Conservation (phyloP, 2,329 filamentous ascomycete genomes). For the Aspergillus bombycis region DNA sequence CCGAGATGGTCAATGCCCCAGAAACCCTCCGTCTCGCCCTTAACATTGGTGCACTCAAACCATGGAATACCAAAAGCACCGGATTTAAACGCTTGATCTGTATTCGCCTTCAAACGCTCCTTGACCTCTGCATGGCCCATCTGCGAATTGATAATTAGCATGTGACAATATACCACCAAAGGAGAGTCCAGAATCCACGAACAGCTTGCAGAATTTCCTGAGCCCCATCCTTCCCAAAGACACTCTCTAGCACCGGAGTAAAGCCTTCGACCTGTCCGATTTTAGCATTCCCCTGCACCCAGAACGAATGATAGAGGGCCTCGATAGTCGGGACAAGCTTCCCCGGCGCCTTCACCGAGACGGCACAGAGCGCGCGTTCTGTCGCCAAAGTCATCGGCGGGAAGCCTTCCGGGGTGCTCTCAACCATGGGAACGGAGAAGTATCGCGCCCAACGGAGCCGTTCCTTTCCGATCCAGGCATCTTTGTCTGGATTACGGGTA, state of each 20-base stretch:
- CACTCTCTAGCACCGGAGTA: slow-evolving; percentile 45
- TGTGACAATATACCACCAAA: neutral
- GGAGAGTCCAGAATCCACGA: slow-evolving; percentile 12
- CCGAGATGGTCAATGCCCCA: slow-evolving; percentile 66
- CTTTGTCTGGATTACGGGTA: slow-evolving; percentile 54
- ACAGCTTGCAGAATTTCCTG: slow-evolving; percentile 48
- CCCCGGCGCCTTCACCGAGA: slow-evolving; percentile 48
- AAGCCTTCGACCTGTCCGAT: slow-evolving; percentile 52
- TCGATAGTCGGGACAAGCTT: slow-evolving; percentile 47
- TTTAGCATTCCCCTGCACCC: slow-evolving; percentile 51
- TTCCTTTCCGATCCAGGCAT: slow-evolving; percentile 58
- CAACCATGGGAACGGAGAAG: slow-evolving; percentile 58
- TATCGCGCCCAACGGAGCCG: slow-evolving; percentile 57
- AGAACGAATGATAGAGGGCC: slow-evolving; percentile 56
- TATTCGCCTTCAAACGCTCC: slow-evolving; percentile 51
- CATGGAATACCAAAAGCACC: slow-evolving; percentile 66
- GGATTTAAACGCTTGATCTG: slow-evolving; percentile 53
- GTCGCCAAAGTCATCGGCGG: slow-evolving; percentile 55
- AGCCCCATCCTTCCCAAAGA: slow-evolving; percentile 51
- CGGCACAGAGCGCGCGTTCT: slow-evolving; percentile 56
- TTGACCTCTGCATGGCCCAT: slow-evolving; percentile 48
- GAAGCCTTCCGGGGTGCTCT: slow-evolving; percentile 52
- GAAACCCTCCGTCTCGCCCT: slow-evolving; percentile 58
- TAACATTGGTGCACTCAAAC: slow-evolving; percentile 58
- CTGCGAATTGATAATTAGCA: slow-evolving; percentile 16